phyloP scores from a whole-genome alignment of 371 early-diverging fungal species.

The Mortierella sp. region DNA sequence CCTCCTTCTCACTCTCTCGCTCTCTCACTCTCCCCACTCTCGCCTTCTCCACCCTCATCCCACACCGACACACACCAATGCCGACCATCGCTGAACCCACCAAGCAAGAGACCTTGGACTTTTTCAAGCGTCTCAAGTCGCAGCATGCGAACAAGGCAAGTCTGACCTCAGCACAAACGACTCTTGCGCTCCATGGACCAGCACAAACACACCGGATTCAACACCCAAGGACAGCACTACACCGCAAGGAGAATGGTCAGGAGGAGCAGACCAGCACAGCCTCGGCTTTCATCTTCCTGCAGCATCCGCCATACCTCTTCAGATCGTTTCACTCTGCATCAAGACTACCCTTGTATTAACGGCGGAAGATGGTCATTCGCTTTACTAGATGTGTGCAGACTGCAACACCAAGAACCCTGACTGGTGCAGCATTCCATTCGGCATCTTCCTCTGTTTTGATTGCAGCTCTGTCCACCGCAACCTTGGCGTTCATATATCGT shows the following conservation, averaged over 20 bases:
- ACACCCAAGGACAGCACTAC: not conserved
- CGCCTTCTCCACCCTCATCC: not conserved
- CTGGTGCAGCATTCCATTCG: conserved; percentile 97
- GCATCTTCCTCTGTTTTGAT: conserved; percentile 97
- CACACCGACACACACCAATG: not conserved
- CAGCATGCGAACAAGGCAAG: conserved; percentile 82
- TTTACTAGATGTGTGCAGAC: conserved; percentile 91
- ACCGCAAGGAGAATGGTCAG: too few relatives aligned
- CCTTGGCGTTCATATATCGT: conserved; percentile 96
- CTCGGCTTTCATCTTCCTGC: not conserved
- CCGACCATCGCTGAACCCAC: conserved; percentile 70
- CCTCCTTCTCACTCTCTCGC: not conserved
- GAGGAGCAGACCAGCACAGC: not conserved
- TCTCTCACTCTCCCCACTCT: not conserved
- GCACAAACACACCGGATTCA: not conserved
- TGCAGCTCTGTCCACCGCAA: conserved; percentile 97
- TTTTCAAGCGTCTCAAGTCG: conserved; percentile 82
- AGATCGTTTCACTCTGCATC: conserved; percentile 3
- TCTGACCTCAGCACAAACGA: not conserved
- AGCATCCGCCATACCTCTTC: not conserved
- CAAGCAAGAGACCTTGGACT: conserved; percentile 75
- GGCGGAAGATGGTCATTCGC: not conserved
- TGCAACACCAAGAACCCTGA: conserved; percentile 96
- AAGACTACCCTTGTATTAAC: not conserved
- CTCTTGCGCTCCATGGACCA: not conserved